Percentiles rank a stretch among this genome's conserved stretches.
phyloP scores from a whole-genome alignment of 2,329 filamentous ascomycete genomes.

The Cladosporium oxysporum region DNA sequence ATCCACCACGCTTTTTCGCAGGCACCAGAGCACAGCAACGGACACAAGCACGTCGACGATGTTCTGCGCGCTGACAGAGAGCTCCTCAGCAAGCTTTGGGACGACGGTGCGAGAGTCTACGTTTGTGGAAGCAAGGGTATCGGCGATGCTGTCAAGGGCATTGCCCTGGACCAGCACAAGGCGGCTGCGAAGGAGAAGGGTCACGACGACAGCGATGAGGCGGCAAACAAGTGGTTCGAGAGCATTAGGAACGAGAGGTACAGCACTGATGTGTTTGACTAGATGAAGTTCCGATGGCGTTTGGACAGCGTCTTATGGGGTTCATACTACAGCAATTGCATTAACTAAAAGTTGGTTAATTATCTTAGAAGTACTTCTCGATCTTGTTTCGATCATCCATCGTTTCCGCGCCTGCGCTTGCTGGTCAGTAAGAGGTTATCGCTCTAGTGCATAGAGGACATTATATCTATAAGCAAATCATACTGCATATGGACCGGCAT shows the following conservation, averaged over 20 bases:
- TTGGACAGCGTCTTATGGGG: background rate
- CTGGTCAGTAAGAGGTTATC: background rate
- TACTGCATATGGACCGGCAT: background rate
- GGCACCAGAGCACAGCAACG: constrained; percentile 44
- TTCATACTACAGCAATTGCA: background rate
- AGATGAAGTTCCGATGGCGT: background rate
- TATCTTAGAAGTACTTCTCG: background rate
- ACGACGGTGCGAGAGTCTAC: constrained; percentile 58
- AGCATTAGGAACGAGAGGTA: constrained; percentile 30
- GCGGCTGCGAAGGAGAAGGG: constrained; percentile 32
- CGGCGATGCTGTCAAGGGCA: constrained; percentile 47
- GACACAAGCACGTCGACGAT: constrained; percentile 57
- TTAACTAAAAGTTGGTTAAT: background rate
- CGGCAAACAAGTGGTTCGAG: constrained; percentile 32
- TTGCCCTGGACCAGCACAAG: constrained; percentile 18
- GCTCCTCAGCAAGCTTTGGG: constrained; percentile 50
- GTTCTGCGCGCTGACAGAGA: constrained; percentile 50
- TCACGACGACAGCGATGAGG: constrained; percentile 42
- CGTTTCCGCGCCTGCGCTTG: background rate
- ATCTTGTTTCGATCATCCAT: background rate
- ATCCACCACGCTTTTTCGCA: constrained; percentile 64
- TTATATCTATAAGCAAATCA: background rate
- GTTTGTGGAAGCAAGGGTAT: constrained; percentile 62
- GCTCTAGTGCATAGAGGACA: background rate
- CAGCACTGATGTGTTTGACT: constrained; percentile 31